Conservation (phyloP, 441 rosid species). For the Heliophila coronopifolia region DNA sequence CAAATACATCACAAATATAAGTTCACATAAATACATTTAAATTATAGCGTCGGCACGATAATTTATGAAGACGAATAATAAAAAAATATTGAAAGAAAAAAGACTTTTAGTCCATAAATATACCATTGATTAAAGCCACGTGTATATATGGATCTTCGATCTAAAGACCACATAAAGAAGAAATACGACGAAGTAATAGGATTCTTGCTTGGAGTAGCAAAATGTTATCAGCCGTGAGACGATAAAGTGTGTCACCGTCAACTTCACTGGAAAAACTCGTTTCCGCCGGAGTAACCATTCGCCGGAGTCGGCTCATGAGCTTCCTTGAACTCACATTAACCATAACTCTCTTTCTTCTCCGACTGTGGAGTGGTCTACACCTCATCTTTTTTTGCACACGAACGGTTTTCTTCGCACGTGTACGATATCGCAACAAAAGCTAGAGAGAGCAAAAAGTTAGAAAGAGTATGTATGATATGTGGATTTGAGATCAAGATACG, state of each 20-base stretch:
- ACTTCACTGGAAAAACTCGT: constrained; percentile 14
- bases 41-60: not conserved
- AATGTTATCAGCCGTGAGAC: constrained; percentile 37
- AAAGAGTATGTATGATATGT: constrained; percentile 17
- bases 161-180: constrained; percentile 33
- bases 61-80: not conserved
- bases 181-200: constrained; percentile 35
- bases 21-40: constrained; percentile 1
- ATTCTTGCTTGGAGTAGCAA: constrained; percentile 34
- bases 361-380: constrained; percentile 21
- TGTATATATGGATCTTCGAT: constrained; percentile 5
- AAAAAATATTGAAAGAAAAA: constrained; percentile 4
- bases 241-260: constrained; percentile 31
- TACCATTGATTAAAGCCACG: constrained; percentile 13
- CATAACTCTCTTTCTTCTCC: constrained; percentile 28
- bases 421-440: not conserved
- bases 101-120: constrained; percentile 9
- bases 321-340: constrained; percentile 28
- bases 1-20: constrained; percentile 7
- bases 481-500: constrained; percentile 10
- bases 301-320: constrained; percentile 30
- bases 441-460: not conserved
- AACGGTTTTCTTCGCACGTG: constrained; percentile 6
- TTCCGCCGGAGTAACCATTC: constrained; percentile 30
- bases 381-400: constrained; percentile 28